Conservation (phyloP, 192 early-diverging fungal species). For the Podila horticola region DNA sequence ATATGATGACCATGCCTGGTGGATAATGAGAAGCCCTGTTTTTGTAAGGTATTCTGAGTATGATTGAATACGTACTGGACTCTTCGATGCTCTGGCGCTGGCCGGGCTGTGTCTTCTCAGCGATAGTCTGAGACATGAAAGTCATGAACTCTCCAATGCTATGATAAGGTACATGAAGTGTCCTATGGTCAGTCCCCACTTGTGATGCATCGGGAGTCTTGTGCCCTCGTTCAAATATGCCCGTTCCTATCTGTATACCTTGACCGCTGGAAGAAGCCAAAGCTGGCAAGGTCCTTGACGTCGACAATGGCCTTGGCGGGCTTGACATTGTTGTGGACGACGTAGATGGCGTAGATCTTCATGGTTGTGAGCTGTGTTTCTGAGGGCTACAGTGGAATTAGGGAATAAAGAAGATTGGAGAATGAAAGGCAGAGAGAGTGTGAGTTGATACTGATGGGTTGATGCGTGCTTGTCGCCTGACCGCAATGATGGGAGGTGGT, state of each 20-base stretch:
- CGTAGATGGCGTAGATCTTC: constrained; percentile 64
- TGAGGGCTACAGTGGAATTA: not conserved
- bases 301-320: constrained; percentile 65
- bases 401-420: not conserved
- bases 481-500: not conserved
- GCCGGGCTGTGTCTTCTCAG: constrained; percentile 84
- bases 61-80: constrained; percentile 62
- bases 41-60: too few relatives aligned
- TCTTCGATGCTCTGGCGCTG: constrained; percentile 84
- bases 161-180: constrained; percentile 6
- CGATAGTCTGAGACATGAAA: constrained; percentile 85
- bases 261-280: constrained; percentile 88
- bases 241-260: constrained; percentile 57
- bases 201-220: not conserved
- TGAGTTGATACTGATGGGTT: not conserved
- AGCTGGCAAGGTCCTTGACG: constrained; percentile 79
- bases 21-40: not conserved
- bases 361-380: constrained; percentile 24
- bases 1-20: not conserved
- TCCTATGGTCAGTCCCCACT: constrained; percentile 3
- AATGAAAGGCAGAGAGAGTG: not conserved
- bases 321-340: constrained; percentile 55
- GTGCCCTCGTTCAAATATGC: not conserved
- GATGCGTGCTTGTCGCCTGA: not conserved
- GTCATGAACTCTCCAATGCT: constrained; percentile 90